These are phyloP conservation scores for Maudiozyma saulgeensis DNA, from an alignment of 805 yeast species.

Conservation along the genomic window DNA sequence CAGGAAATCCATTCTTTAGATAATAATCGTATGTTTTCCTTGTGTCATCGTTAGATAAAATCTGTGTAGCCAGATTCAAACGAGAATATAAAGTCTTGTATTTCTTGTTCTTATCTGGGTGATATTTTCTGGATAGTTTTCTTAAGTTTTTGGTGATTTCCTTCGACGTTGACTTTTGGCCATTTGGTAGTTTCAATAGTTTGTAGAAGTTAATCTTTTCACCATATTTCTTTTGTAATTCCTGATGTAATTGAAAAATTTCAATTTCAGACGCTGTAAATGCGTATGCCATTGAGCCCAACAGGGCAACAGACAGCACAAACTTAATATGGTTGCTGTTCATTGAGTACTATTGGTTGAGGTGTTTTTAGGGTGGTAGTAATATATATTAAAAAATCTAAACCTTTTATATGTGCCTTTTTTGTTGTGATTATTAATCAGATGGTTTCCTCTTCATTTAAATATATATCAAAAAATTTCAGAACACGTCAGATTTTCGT, in stretches of 20 bases:
- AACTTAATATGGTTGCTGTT: too few relatives aligned
- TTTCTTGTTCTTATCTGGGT: conserved; percentile 69
- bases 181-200: conserved; percentile 43
- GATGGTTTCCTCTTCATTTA: neutral
- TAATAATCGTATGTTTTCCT: conserved; percentile 79
- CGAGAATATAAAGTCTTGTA: conserved; percentile 54
- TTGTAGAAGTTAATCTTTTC: conserved; percentile 53
- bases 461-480: neutral
- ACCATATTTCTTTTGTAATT: conserved; percentile 55
- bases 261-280: conserved; percentile 61
- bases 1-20: conserved; percentile 75
- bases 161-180: conserved; percentile 36
- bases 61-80: conserved; percentile 64
- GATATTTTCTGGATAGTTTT: conserved; percentile 59
- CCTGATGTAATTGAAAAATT: conserved; percentile 63
- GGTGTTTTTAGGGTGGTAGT: too few relatives aligned
- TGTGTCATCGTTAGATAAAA: conserved; percentile 50
- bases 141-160: conserved; percentile 61
- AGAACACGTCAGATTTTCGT: neutral
- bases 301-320: conserved; percentile 5
- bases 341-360: too few relatives aligned
- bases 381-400: too few relatives aligned
- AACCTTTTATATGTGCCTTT: too few relatives aligned
- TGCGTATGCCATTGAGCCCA: conserved; percentile 37
- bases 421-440: too few relatives aligned